Base-by-base conservation (phyloP, 805 yeast genomes). In the Middelhovenomyces tepae region DNA sequence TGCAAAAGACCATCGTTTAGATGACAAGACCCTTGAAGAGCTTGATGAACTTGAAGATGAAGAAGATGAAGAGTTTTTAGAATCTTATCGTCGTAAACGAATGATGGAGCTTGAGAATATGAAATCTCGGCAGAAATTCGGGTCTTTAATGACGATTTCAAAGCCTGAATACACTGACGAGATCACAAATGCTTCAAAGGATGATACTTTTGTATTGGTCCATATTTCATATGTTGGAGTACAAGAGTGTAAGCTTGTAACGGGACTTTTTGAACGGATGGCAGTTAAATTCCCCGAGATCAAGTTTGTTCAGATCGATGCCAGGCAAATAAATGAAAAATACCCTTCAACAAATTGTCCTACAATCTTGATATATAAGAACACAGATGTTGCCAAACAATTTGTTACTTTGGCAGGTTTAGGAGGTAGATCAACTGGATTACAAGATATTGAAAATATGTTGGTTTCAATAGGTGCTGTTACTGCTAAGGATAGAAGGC, bases 321-420 rank as follows among this genome's bases (percentile, higher is more conserved):
- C 83, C 16, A 68, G 73, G 38, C 75, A 95, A 56, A 94, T 96
- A 33, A 80, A 87, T 43, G 97, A 89, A 50, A 77, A 78, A 51
- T 91, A 87, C 55, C 96, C 98, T 2, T 89, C 83, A 16, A 54
- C 69, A 20, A 87, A 84, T 62, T 81, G 94, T 47, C 99, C 99
- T 2, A 91, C 98, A 0, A 61, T 91, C 5, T 66, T 91, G 32
- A 71, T 91, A 1, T 91, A 91, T 56, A 71, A 73, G 49, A 73
- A 84, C 35, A 79, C 78, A 18, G 75, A 83, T 42, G 87, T 93
- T 6, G 61, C 78, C 16, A 80, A 78, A 53, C 96, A 91, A 53
- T 72, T 64, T 47, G 72, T 91, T 7, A 89, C 97, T 0, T 64
- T 89, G 49, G 69, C 80, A 4, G 75, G 78, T 46, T 53, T 91